These are phyloP conservation scores for Botrytis porri DNA, from an alignment of 2,329 filamentous ascomycete genomes.

Conservation along the genomic window DNA sequence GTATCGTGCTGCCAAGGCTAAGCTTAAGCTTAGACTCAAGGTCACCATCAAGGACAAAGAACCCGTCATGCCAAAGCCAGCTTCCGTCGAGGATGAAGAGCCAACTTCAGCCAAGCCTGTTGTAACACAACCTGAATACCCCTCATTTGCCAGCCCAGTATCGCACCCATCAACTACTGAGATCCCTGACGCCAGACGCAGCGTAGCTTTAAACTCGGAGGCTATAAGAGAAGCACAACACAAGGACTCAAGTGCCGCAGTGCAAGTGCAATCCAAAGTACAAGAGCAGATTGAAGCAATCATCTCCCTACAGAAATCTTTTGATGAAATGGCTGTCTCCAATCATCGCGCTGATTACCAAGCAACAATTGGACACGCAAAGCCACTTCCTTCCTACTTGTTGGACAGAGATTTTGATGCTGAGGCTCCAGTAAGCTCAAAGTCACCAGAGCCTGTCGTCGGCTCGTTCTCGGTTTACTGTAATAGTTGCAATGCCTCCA, in stretches of 20 bases:
- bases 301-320: constrained; percentile 33
- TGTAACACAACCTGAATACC: constrained; percentile 5
- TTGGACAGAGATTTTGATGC: neutral
- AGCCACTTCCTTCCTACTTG: neutral
- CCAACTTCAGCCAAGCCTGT: constrained; percentile 29
- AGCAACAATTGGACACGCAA: neutral
- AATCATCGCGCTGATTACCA: constrained; percentile 19
- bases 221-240: neutral
- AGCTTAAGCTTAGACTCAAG: constrained; percentile 91
- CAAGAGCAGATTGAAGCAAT: constrained; percentile 22
- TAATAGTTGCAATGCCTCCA: constrained; percentile 79
- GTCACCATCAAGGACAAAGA: constrained; percentile 51
- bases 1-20: constrained; percentile 93
- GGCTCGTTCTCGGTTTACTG: constrained; percentile 81
- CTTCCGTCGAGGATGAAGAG: constrained; percentile 51
- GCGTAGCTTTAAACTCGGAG: neutral
- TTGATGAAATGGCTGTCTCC: constrained; percentile 27
- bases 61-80: constrained; percentile 36
- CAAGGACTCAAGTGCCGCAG: neutral
- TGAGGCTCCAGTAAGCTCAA: constrained; percentile 6
- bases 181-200: neutral
- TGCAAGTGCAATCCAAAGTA: neutral
- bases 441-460: constrained; percentile 15
- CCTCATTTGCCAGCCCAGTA: neutral
- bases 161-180: neutral